phyloP scores from a whole-genome alignment of 352 stramenopile species.

The Phytophthora multivora region DNA sequence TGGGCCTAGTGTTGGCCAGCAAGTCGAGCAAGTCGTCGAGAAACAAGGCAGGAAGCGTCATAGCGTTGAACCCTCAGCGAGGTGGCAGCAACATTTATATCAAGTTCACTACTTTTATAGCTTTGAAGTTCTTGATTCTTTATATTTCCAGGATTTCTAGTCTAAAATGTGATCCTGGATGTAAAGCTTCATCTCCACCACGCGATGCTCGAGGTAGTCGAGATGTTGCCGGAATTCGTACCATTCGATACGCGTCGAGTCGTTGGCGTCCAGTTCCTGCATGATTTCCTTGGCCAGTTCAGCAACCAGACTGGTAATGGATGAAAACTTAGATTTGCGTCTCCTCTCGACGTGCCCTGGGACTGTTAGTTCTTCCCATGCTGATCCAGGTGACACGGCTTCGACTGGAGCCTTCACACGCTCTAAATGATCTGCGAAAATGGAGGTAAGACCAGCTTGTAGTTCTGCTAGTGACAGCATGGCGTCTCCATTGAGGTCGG shows the following conservation, averaged over 20 bases:
- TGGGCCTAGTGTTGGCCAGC: slow-evolving; percentile 79
- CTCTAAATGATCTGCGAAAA: slow-evolving; percentile 36
- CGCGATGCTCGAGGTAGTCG: slow-evolving; percentile 63
- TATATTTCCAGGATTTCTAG: slow-evolving; percentile 1
- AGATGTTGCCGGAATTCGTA: slow-evolving; percentile 78
- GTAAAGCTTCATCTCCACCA: slow-evolving; percentile 59
- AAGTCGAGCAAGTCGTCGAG: slow-evolving; percentile 4
- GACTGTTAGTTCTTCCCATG: slow-evolving; percentile 30
- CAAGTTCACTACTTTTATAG: slow-evolving; percentile 14
- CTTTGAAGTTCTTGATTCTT: background rate
- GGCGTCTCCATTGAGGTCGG: slow-evolving; percentile 63
- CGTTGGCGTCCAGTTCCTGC: slow-evolving; percentile 57
- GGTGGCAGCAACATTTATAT: slow-evolving; percentile 32
- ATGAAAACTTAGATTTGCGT: slow-evolving; percentile 34
- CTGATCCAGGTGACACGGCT: slow-evolving; percentile 14
- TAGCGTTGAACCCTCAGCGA: background rate
- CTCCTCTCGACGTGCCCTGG: slow-evolving; percentile 9
- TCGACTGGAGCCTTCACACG: slow-evolving; percentile 14
- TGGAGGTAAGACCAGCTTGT: slow-evolving; percentile 42
- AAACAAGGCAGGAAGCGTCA: slow-evolving; percentile 6
- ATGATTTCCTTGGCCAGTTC: slow-evolving; percentile 65
- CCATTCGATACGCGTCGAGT: slow-evolving; percentile 69
- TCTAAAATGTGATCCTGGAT: slow-evolving; percentile 46
- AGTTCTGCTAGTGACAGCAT: slow-evolving; percentile 62
- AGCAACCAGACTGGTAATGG: slow-evolving; percentile 46